Evolutionary conservation across 805 yeast genomes (phyloP).

Genomic region (Suhomyces pyralidae): DNA sequence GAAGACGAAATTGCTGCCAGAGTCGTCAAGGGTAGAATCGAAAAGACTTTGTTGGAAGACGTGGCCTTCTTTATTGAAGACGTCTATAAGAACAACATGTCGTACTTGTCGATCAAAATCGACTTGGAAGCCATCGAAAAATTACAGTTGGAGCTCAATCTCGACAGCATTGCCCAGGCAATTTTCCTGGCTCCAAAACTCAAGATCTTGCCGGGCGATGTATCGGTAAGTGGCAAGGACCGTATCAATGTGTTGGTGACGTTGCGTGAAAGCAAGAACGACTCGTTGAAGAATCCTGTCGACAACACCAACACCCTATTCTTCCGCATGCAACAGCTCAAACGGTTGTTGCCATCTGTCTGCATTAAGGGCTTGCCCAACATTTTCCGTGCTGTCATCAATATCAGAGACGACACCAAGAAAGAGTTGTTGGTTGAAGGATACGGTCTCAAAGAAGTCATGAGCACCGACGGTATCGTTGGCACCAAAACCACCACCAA

Average conservation of each 20-base stretch:
- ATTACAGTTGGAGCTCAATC: conserved; percentile 81
- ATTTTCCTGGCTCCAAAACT: conserved; percentile 82
- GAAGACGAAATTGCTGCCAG: conserved; percentile 97
- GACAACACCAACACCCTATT: conserved; percentile 54
- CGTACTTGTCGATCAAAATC: conserved; percentile 75
- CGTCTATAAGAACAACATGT: conserved; percentile 77
- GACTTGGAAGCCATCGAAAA: conserved; percentile 83
- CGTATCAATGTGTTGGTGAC: conserved; percentile 63
- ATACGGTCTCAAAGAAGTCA: conserved; percentile 91
- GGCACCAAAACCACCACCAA: conserved; percentile 86
- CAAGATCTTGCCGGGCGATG: conserved; percentile 73
- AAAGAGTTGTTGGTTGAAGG: conserved; percentile 96
- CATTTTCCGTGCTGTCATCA: conserved; percentile 93
- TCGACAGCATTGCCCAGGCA: conserved; percentile 84
- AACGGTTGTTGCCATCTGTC: conserved; percentile 79
- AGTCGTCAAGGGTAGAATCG: conserved; percentile 96
- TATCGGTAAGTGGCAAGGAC: conserved; percentile 62
- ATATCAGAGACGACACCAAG: conserved; percentile 79
- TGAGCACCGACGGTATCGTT: conserved; percentile 95
- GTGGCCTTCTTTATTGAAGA: conserved; percentile 90
- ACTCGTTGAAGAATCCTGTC: conserved; percentile 28
- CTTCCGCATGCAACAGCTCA: conserved; percentile 84
- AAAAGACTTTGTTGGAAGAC: conserved; percentile 84
- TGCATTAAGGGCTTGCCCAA: conserved; percentile 92
- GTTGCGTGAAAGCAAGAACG: conserved; percentile 34